phyloP scores from a whole-genome alignment of 495 filamentous ascomycete genomes.

The Tuber umbilicatum region DNA sequence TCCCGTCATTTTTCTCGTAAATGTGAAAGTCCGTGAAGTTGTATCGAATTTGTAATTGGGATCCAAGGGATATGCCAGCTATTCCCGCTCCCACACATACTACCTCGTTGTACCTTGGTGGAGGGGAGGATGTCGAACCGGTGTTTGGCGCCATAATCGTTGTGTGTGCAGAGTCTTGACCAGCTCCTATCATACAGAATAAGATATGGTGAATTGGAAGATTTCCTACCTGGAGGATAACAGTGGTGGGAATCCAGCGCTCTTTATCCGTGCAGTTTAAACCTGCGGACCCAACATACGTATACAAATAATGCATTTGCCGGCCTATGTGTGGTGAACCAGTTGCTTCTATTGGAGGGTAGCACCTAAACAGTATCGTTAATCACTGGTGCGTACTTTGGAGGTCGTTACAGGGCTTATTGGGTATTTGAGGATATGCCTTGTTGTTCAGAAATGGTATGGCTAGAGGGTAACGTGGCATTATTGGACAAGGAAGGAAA shows the following conservation, averaged over 20 bases:
- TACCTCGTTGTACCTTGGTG: background rate
- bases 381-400: no score
- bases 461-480: no score
- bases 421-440: no score
- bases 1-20: conserved; percentile 7
- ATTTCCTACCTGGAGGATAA: background rate
- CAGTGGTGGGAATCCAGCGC: background rate
- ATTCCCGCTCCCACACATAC: conserved; percentile 9
- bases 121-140: background rate
- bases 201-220: background rate
- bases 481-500: no score
- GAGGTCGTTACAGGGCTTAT: no score
- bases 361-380: no score
- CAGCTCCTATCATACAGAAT: background rate
- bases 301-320: background rate
- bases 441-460: no score
- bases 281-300: background rate
- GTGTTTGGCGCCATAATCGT: background rate
- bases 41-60: conserved; percentile 7
- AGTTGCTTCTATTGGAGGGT: no score
- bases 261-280: background rate
- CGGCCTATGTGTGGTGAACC: no score
- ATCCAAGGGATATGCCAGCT: conserved; percentile 8
- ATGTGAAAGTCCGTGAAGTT: conserved; percentile 3
- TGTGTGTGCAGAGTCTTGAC: background rate